phyloP scores from a whole-genome alignment of 2,329 filamentous ascomycete genomes.

The Dactylonectria estremocensis region DNA sequence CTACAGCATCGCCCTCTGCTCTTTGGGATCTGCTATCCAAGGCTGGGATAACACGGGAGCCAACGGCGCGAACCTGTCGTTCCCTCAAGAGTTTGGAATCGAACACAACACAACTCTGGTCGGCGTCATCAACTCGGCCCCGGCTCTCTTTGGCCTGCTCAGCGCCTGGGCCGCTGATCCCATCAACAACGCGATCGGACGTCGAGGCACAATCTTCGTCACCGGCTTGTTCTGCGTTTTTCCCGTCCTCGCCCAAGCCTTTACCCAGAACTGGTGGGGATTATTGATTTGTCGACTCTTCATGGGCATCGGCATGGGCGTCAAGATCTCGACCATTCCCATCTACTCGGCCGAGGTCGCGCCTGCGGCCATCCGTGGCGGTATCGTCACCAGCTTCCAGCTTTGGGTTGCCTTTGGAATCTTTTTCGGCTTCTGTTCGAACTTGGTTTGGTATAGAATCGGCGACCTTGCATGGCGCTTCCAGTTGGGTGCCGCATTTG shows the following conservation, averaged over 20 bases:
- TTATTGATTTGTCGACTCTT: constrained; percentile 58
- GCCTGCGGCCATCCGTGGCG: constrained; percentile 64
- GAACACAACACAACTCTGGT: constrained; percentile 64
- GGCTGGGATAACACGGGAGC: constrained; percentile 64
- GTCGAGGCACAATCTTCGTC: constrained; percentile 63
- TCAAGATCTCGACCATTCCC: constrained; percentile 63
- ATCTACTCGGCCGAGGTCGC: constrained; percentile 68
- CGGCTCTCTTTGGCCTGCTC: constrained; percentile 41
- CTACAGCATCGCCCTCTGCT: constrained; percentile 49
- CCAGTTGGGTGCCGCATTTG: constrained; percentile 74
- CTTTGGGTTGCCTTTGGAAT: constrained; percentile 68
- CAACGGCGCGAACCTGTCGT: constrained; percentile 58
- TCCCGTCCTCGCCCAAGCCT: constrained; percentile 67
- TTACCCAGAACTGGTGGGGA: constrained; percentile 67
- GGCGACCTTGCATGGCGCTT: constrained; percentile 73
- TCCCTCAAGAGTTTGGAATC: constrained; percentile 55
- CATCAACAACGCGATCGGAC: constrained; percentile 54
- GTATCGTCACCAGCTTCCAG: constrained; percentile 66
- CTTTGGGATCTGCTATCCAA: constrained; percentile 51
- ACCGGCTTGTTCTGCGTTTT: constrained; percentile 70
- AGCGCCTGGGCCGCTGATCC: constrained; percentile 52
- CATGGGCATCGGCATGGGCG: constrained; percentile 74
- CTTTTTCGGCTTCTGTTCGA: constrained; percentile 76
- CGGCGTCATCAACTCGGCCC: constrained; percentile 68
- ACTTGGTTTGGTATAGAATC: constrained; percentile 72